phyloP scores from a whole-genome alignment of 179 eudicot species.

The Silene vulgaris region DNA sequence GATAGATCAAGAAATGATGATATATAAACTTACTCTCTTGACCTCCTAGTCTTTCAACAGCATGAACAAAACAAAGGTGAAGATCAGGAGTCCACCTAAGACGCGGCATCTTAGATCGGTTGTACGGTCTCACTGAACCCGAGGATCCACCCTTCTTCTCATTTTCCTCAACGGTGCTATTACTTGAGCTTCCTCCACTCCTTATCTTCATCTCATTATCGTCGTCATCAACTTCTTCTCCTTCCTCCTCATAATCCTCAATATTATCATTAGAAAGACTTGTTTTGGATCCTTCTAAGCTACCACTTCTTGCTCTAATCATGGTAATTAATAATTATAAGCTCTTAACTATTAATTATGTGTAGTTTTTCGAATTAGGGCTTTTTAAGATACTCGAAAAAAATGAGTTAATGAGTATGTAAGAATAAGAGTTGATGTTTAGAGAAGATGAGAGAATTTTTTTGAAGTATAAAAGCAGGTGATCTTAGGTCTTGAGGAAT shows the following conservation, averaged over 20 bases:
- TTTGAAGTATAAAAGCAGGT: slow-evolving; percentile 30
- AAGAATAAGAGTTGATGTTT: slow-evolving; percentile 9
- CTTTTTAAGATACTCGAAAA: slow-evolving; percentile 2
- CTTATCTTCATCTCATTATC: slow-evolving; percentile 1
- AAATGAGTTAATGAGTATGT: slow-evolving; percentile 5
- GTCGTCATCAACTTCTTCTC: slow-evolving; percentile 33
- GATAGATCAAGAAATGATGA: no score
- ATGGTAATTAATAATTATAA: slow-evolving; percentile 19
- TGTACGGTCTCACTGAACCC: slow-evolving; percentile 75
- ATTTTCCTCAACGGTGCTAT: slow-evolving; percentile 64
- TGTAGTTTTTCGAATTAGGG: slow-evolving; percentile 20
- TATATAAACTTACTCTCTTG: slow-evolving; percentile 68
- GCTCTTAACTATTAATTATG: neutral
- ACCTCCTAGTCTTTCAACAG: slow-evolving; percentile 87
- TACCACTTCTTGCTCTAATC: slow-evolving; percentile 32
- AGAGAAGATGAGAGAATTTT: slow-evolving; percentile 25
- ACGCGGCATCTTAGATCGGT: slow-evolving; percentile 81
- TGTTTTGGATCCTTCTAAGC: slow-evolving; percentile 32
- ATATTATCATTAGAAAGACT: slow-evolving; percentile 24
- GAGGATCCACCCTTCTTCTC: slow-evolving; percentile 44
- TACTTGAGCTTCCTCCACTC: slow-evolving; percentile 55
- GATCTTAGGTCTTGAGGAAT: slow-evolving; percentile 23
- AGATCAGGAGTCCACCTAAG: slow-evolving; percentile 97
- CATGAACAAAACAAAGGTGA: slow-evolving; percentile 82
- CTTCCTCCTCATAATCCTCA: slow-evolving; percentile 19